Percentiles rank a stretch among this genome's conserved stretches.
Evolutionary conservation across 306 rosid genomes (phyloP).

Genomic region (Comarum palustre): DNA sequence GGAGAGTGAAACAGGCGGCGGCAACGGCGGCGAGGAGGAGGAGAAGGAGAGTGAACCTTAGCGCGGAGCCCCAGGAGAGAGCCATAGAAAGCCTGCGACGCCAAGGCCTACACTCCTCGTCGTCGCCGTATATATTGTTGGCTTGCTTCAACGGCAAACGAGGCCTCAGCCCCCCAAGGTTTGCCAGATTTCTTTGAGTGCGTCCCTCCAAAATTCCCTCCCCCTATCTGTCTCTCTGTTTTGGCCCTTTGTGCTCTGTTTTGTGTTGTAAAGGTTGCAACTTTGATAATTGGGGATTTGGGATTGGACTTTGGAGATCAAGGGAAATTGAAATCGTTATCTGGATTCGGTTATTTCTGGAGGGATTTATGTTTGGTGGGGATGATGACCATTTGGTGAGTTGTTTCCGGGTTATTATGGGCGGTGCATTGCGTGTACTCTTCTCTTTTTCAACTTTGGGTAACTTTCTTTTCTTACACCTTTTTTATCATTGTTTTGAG

Average conservation of each 20-base stretch:
- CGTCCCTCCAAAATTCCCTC: slow-evolving; percentile 15
- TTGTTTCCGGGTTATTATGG: not conserved
- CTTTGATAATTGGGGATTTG: not conserved
- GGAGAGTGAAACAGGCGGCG: slow-evolving; percentile 73
- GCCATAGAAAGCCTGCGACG: slow-evolving; percentile 66
- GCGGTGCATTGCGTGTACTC: not conserved
- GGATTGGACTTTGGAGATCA: not conserved
- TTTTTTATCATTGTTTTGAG: too few species aligned
- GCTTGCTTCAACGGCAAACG: slow-evolving; percentile 67
- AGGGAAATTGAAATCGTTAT: not conserved
- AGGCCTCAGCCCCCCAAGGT: slow-evolving; percentile 73
- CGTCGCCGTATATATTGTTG: slow-evolving; percentile 31
- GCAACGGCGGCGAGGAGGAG: slow-evolving; percentile 59
- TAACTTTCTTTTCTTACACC: not conserved
- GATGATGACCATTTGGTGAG: not conserved
- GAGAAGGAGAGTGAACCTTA: slow-evolving; percentile 64
- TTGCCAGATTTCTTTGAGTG: slow-evolving; percentile 59
- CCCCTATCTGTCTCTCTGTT: not conserved
- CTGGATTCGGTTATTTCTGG: not conserved
- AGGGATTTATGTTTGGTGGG: not conserved
- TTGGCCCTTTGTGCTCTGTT: not conserved
- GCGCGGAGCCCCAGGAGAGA: slow-evolving; percentile 57
- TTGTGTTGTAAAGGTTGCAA: not conserved
- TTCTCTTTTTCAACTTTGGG: not conserved
- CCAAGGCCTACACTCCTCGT: slow-evolving; percentile 74